Evolutionary conservation across 2,329 filamentous ascomycete species (phyloP).

Genomic region (Neurospora sp.): DNA sequence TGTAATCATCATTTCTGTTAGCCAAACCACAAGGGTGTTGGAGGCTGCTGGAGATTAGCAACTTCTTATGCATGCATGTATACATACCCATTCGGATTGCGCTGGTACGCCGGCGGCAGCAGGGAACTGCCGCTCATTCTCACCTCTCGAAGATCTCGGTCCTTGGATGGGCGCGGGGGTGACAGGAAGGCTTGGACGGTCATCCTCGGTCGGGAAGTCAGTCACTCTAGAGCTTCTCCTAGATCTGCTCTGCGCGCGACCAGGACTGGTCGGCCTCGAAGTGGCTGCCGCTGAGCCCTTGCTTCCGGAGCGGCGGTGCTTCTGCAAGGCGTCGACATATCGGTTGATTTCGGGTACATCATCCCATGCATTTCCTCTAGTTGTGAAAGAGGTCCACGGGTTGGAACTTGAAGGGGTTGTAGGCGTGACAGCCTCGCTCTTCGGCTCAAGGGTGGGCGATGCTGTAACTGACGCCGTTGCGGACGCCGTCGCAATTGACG

Average conservation of each 20-base stretch:
- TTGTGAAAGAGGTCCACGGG: slow-evolving; percentile 64
- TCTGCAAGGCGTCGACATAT: slow-evolving; percentile 72
- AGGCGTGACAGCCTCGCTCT: slow-evolving; percentile 36
- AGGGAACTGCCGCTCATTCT: slow-evolving; percentile 52
- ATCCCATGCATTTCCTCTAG: slow-evolving; percentile 78
- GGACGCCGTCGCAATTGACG: slow-evolving; percentile 14
- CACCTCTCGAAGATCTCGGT: slow-evolving; percentile 54
- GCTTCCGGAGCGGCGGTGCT: slow-evolving; percentile 35
- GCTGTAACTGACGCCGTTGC: slow-evolving; percentile 23
- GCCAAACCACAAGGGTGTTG: slow-evolving; percentile 40
- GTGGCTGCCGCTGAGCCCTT: slow-evolving; percentile 19
- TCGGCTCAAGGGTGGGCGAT: slow-evolving; percentile 25
- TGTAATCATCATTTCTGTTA: slow-evolving; percentile 39
- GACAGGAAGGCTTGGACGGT: slow-evolving; percentile 80
- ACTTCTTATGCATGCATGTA: slow-evolving; percentile 32
- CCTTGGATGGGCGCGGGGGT: slow-evolving; percentile 74
- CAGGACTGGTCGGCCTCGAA: slow-evolving; percentile 1
- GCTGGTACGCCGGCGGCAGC: slow-evolving; percentile 72
- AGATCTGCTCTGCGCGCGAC: slow-evolving; percentile 4
- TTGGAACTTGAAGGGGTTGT: slow-evolving; percentile 41
- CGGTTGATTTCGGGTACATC: slow-evolving; percentile 77
- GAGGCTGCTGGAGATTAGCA: slow-evolving; percentile 39
- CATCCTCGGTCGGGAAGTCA: slow-evolving; percentile 74
- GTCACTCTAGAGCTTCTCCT: slow-evolving; percentile 56
- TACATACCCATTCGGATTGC: slow-evolving; percentile 92